These are phyloP conservation scores for Brassica balearica DNA, from an alignment of 441 rosid species.

Conservation along the genomic window DNA sequence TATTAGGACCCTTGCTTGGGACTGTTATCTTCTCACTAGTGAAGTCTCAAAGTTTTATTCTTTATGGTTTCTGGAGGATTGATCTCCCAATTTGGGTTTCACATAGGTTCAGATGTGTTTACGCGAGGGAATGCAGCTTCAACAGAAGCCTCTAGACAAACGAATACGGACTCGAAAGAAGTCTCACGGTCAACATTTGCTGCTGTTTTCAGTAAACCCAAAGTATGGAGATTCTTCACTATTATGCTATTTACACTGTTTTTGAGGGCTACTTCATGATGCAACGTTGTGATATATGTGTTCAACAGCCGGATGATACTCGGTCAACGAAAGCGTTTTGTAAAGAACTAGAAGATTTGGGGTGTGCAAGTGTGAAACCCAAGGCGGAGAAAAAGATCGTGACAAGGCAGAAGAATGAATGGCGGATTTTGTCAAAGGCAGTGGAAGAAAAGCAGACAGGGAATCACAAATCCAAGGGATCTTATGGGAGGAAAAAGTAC, in stretches of 20 bases:
- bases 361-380: conserved; percentile 41
- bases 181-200: conserved; percentile 57
- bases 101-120: conserved; percentile 54
- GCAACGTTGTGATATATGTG: conserved; percentile 33
- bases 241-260: conserved; percentile 7
- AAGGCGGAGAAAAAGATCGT: conserved; percentile 44
- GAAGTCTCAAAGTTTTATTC: conserved; percentile 4
- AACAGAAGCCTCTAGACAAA: conserved; percentile 43
- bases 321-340: conserved; percentile 46
- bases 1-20: background rate
- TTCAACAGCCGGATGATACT: conserved; percentile 57
- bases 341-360: conserved; percentile 53
- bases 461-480: conserved; percentile 38
- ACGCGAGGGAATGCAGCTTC: conserved; percentile 44
- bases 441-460: conserved; percentile 30
- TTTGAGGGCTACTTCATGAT: conserved; percentile 21
- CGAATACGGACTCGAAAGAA: conserved; percentile 44
- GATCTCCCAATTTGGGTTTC: background rate
- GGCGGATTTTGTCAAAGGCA: conserved; percentile 47
- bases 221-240: conserved; percentile 51
- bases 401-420: conserved; percentile 35
- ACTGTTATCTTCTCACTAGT: background rate
- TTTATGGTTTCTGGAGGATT: background rate
- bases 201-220: conserved; percentile 46
- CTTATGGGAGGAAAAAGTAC: conserved; percentile 36